Base-by-base conservation (phyloP, 306 rosid species). In the Neltuma alba region DNA sequence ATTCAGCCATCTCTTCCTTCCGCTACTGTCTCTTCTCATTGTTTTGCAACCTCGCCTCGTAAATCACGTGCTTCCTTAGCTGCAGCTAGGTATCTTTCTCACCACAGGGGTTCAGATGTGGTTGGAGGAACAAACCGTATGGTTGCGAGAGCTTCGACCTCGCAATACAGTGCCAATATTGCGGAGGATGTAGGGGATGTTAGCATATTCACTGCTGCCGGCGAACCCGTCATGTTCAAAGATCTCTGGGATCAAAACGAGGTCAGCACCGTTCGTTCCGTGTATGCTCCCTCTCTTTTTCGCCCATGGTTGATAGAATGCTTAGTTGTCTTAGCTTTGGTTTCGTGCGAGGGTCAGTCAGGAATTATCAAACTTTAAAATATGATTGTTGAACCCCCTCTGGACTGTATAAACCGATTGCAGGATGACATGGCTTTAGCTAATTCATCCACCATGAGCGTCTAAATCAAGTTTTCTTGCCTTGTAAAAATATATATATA, bases 191-290 rank as follows among this genome's bases (percentile, higher is more conserved):
- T 94, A 10, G 85, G 83, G 23, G 87, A 86, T 40, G 86, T 86
- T 75, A 75, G 37, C 37, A 80, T 94, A 68, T 91, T 89, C 88
- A 86, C 93, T 6, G 97, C 94, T 9, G 76, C 85, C 5, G 97
- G 97, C 37, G 90, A 92, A 7, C 81, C 88, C 33, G 88, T 92
- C 68, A 40, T 40, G 80, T 92, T 94, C 86, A 87, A 84, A 76
- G 85, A 89, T 67, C 94, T 92, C 31, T 89, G 91, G 97, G 92
- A 89, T 76, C 92, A 86, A 79, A 76, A 80, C 44, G 82, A 92
- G 92, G 97, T 92, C 7, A 63, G 34, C 55, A 41, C 70, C 11
- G 31, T 55, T 8, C 20, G 25, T 25, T 44, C 31, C 4, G 10
- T 28, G 10, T 31, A 1, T 27, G 41, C 40, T 62, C 13, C 41